Evolutionary conservation across 2,329 filamentous ascomycete genomes (phyloP).

Genomic region (Dactylellina haptotyla): DNA sequence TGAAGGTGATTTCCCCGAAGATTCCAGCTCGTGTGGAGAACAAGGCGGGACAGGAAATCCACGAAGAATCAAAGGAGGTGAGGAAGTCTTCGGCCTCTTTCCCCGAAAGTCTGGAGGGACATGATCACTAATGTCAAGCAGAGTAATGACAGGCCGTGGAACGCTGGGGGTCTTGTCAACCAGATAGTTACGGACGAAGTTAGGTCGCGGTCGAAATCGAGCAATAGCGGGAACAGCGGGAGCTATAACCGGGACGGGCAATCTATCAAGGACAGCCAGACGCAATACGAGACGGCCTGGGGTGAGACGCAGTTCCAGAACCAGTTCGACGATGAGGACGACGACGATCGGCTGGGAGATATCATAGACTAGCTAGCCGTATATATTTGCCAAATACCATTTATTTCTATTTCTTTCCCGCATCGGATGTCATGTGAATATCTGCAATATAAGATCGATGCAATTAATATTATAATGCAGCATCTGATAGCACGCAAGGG

Average conservation of each 20-base stretch:
- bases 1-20: not conserved
- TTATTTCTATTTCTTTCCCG: not conserved
- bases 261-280: not conserved
- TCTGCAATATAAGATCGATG: too few relatives aligned
- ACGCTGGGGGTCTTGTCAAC: too few relatives aligned
- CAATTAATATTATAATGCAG: too few relatives aligned
- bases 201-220: not conserved
- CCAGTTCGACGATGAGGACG: constrained; percentile 6
- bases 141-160: not conserved
- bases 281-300: constrained; percentile 23
- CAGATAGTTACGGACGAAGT: not conserved
- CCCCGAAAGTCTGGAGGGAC: not conserved
- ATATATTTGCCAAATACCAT: not conserved
- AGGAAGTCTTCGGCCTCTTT: not conserved
- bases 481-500: too few relatives aligned
- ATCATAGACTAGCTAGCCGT: not conserved
- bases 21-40: not conserved
- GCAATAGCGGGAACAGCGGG: constrained; percentile 1
- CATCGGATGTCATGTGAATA: too few relatives aligned
- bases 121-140: not conserved
- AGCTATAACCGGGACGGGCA: not conserved
- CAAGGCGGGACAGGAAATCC: not conserved
- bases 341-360: constrained; percentile 30
- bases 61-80: constrained; percentile 46
- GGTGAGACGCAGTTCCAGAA: not conserved